Conservation (phyloP, 805 yeast genomes). For the Yamadazyma takamatsuzukensis region DNA sequence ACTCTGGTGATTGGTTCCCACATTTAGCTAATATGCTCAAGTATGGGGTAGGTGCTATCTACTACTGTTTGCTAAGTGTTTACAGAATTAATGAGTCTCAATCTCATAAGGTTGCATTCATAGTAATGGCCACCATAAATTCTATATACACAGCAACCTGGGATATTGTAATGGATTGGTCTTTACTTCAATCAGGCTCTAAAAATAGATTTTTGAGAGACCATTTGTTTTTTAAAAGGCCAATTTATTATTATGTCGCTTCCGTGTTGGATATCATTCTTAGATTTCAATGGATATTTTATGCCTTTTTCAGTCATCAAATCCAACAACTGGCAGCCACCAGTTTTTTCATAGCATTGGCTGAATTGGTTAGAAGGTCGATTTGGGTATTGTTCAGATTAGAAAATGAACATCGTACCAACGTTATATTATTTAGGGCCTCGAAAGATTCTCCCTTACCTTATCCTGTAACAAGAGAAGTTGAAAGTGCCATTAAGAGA, state of each 20-base stretch:
- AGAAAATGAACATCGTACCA: conserved; percentile 94
- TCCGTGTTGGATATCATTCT: conserved; percentile 69
- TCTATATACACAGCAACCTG: conserved; percentile 68
- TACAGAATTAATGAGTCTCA: conserved; percentile 59
- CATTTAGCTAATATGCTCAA: conserved; percentile 87
- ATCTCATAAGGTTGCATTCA: conserved; percentile 53
- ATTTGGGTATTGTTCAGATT: conserved; percentile 90
- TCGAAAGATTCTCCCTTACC: conserved; percentile 86
- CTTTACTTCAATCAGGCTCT: conserved; percentile 66
- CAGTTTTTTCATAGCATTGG: conserved; percentile 76
- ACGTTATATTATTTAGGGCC: conserved; percentile 81
- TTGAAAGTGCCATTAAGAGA: conserved; percentile 34
- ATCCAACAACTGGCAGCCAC: conserved; percentile 87
- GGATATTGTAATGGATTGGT: conserved; percentile 98
- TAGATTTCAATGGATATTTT: conserved; percentile 90
- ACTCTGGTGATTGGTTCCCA: conserved; percentile 95
- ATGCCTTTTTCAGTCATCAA: conserved; percentile 70
- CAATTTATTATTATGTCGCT: conserved; percentile 58
- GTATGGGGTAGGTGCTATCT: conserved; percentile 62
- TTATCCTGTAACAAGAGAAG: conserved; percentile 44
- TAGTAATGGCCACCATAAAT: conserved; percentile 70
- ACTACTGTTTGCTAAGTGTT: conserved; percentile 69
- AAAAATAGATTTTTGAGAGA: conserved; percentile 61
- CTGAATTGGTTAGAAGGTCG: conserved; percentile 79
- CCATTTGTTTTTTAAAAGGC: conserved; percentile 59